A percentile compares a stretch with the other conserved stretches of the same genome.
Conservation (phyloP, 2,329 filamentous ascomycete genomes). For the Hypoxylon sp. region DNA sequence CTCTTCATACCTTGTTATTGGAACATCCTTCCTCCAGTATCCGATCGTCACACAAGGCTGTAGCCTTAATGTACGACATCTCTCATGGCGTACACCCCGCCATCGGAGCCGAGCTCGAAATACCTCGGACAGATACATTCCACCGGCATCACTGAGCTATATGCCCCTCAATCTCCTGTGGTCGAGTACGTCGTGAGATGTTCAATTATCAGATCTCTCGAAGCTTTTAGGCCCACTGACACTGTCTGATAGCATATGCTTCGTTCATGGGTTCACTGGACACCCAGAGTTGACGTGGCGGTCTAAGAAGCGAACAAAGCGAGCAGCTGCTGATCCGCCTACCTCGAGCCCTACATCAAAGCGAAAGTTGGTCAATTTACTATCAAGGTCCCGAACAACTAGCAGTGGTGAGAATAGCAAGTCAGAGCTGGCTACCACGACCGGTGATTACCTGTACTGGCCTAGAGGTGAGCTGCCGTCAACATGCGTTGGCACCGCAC, state of each 20-base stretch:
- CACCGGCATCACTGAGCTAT: neutral
- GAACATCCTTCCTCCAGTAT: neutral
- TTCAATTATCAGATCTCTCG: neutral
- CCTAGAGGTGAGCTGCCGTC: slow-evolving; percentile 5
- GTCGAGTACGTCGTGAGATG: neutral
- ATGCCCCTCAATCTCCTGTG: neutral
- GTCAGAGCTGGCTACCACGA: neutral
- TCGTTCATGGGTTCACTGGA: slow-evolving; percentile 45
- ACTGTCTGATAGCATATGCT: slow-evolving; percentile 30
- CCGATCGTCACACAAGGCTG: neutral
- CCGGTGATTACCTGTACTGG: neutral
- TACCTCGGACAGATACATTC: neutral
- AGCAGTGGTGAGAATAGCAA: neutral
- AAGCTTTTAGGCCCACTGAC: neutral
- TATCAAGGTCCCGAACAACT: neutral
- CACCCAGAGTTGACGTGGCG: slow-evolving; percentile 42
- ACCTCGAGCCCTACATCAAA: neutral
- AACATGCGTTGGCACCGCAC: slow-evolving; percentile 41
- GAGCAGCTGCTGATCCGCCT: neutral
- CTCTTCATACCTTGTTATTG: neutral
- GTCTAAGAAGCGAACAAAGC: slow-evolving; percentile 21
- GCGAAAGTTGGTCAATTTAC: neutral
- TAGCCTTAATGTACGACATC: neutral
- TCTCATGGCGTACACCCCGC: neutral
- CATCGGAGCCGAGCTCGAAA: neutral